phyloP scores from a whole-genome alignment of 2,329 filamentous ascomycete genomes.

The Tothia fuscella region DNA sequence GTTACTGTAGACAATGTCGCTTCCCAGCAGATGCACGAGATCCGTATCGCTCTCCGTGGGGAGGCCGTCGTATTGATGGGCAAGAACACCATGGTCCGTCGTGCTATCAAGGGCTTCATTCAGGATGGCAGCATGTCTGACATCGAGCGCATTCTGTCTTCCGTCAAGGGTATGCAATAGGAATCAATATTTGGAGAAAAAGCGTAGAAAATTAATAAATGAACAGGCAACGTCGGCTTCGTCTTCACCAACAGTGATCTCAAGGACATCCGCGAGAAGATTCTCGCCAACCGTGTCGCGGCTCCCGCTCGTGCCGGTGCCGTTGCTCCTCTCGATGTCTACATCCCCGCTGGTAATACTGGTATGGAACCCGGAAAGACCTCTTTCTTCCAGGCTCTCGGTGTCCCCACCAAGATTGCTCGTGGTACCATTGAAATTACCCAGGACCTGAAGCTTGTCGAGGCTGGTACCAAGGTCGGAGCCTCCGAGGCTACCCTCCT shows the following conservation, averaged over 20 bases:
- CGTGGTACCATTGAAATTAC: slow-evolving; percentile 99
- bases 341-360: slow-evolving; percentile 94
- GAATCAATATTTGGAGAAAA: background rate
- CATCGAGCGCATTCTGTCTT: slow-evolving; percentile 94
- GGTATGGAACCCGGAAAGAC: slow-evolving; percentile 99
- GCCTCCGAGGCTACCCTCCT: slow-evolving; percentile 96
- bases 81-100: slow-evolving; percentile 99
- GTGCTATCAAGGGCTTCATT: slow-evolving; percentile 93
- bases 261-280: slow-evolving; percentile 85
- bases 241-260: slow-evolving; percentile 98
- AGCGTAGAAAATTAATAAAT: slow-evolving; percentile 12
- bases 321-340: slow-evolving; percentile 86
- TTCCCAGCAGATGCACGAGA: slow-evolving; percentile 99
- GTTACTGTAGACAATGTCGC: slow-evolving; percentile 81
- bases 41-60: slow-evolving; percentile 79
- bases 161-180: slow-evolving; percentile 57
- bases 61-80: slow-evolving; percentile 82
- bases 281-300: slow-evolving; percentile 92
- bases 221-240: slow-evolving; percentile 81
- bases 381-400: slow-evolving; percentile 99
- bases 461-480: slow-evolving; percentile 87
- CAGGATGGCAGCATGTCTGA: slow-evolving; percentile 62
- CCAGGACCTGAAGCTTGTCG: slow-evolving; percentile 92
- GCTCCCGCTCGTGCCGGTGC: slow-evolving; percentile 97
- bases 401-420: slow-evolving; percentile 99